phyloP scores from a whole-genome alignment of 805 yeast species.

The Millerozyma acaciae region DNA sequence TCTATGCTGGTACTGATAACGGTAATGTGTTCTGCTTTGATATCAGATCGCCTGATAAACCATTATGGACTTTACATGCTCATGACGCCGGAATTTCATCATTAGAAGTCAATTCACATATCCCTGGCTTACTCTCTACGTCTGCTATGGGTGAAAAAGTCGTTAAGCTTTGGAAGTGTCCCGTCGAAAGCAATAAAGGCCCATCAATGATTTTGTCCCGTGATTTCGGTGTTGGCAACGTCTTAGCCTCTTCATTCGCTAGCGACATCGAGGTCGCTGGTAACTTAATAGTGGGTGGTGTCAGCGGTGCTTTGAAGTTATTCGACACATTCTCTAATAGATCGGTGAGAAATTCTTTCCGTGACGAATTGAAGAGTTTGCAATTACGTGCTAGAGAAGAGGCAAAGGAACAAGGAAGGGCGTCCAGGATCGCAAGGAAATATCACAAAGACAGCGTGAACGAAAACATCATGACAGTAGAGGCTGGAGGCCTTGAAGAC shows the following conservation, averaged over 20 bases:
- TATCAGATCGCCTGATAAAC: slow-evolving; percentile 61
- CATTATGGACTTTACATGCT: slow-evolving; percentile 94
- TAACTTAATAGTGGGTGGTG: slow-evolving; percentile 82
- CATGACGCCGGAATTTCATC: slow-evolving; percentile 93
- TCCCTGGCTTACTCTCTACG: slow-evolving; percentile 75
- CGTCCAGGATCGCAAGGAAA: slow-evolving; percentile 74
- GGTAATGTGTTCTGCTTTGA: slow-evolving; percentile 87
- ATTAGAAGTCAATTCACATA: slow-evolving; percentile 60
- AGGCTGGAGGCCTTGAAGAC: slow-evolving; percentile 52
- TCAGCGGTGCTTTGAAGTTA: slow-evolving; percentile 74
- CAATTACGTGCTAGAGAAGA: slow-evolving; percentile 56
- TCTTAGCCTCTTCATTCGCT: slow-evolving; percentile 76
- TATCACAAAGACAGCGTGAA: slow-evolving; percentile 44
- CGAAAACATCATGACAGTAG: slow-evolving; percentile 61
- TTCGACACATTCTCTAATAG: slow-evolving; percentile 89
- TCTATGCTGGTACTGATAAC: slow-evolving; percentile 86
- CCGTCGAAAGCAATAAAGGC: slow-evolving; percentile 32
- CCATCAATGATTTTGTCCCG: slow-evolving; percentile 90
- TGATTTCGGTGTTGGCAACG: slow-evolving; percentile 93
- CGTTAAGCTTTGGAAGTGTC: slow-evolving; percentile 84
- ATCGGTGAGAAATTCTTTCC: slow-evolving; percentile 69
- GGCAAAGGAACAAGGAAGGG: slow-evolving; percentile 52
- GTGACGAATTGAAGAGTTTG: slow-evolving; percentile 49
- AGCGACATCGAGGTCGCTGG: slow-evolving; percentile 86
- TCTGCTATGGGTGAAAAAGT: slow-evolving; percentile 88